A percentile compares a stretch with the other conserved stretches of the same genome.
These are phyloP conservation scores for Cucumis melo DNA, from an alignment of 306 rosid genomes.

Conservation along the genomic window DNA sequence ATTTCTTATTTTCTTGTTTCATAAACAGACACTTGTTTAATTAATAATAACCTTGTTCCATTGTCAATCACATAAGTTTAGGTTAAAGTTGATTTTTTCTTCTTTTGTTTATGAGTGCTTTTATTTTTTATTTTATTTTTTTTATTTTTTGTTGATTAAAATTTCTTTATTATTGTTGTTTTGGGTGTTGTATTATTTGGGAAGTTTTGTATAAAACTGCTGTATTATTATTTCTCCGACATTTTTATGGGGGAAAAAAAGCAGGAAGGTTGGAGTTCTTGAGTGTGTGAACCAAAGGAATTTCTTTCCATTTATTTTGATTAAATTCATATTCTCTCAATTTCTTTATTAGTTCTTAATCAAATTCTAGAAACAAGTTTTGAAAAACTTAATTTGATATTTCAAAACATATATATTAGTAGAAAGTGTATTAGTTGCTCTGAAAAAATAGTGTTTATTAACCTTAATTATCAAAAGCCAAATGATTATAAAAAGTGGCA, in stretches of 20 bases:
- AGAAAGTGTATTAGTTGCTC: too few species aligned
- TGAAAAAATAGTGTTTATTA: too few species aligned
- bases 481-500: too few species aligned
- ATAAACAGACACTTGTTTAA: not conserved
- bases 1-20: not conserved
- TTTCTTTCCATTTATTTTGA: not conserved
- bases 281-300: not conserved
- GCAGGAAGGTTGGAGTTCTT: not conserved
- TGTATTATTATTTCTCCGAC: not conserved
- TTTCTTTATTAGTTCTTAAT: too few species aligned
- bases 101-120: too few species aligned
- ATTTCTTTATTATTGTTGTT: not conserved
- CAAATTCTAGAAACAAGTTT: too few species aligned
- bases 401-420: too few species aligned
- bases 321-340: too few species aligned
- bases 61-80: not conserved
- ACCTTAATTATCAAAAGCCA: too few species aligned
- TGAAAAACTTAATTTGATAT: too few species aligned
- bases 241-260: not conserved
- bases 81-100: not conserved
- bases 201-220: not conserved
- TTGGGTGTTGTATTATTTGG: not conserved
- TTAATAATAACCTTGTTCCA: not conserved
- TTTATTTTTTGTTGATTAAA: not conserved
- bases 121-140: too few species aligned